These are phyloP conservation scores for Rhynchosporium secalis DNA, from an alignment of 2,329 filamentous ascomycete species.

Conservation along the genomic window DNA sequence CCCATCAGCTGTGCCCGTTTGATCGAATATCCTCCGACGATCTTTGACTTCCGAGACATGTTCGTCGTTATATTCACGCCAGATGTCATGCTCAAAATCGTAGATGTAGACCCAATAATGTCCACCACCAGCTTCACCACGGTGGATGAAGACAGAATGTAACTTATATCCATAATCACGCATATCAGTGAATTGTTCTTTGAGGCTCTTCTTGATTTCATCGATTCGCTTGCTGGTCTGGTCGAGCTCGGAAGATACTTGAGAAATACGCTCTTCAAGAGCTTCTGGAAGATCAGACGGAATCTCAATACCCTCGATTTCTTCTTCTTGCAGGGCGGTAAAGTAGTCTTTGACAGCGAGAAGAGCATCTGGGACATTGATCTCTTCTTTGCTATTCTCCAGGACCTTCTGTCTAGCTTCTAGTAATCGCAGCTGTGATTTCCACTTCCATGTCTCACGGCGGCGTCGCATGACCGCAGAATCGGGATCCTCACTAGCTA, in stretches of 20 bases:
- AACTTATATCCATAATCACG: conserved; percentile 73
- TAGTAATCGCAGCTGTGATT: conserved; percentile 60
- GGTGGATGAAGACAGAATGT: conserved; percentile 91
- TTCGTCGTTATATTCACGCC: conserved; percentile 94
- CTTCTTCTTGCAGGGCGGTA: conserved; percentile 44
- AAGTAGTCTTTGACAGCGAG: conserved; percentile 44
- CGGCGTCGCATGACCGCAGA: conserved; percentile 64
- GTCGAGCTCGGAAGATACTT: conserved; percentile 49
- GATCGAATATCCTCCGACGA: conserved; percentile 66
- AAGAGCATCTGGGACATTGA: conserved; percentile 37
- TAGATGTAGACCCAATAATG: conserved; percentile 96
- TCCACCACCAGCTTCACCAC: conserved; percentile 68
- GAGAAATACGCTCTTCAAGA: conserved; percentile 47
- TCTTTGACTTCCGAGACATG: conserved; percentile 69
- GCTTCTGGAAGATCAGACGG: conserved; percentile 43
- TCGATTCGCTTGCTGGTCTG: conserved; percentile 49
- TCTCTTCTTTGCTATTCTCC: conserved; percentile 28
- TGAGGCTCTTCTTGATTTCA: conserved; percentile 43
- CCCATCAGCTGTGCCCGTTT: conserved; percentile 62
- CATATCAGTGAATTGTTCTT: conserved; percentile 61
- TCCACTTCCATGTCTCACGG: conserved; percentile 72
- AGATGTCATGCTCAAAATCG: conserved; percentile 56
- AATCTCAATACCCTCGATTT: conserved; percentile 46
- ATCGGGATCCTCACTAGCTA: conserved; percentile 60
- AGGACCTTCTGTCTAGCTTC: conserved; percentile 43